Conservation (phyloP, 2,329 filamentous ascomycete genomes). For the Fusarium sp. region DNA sequence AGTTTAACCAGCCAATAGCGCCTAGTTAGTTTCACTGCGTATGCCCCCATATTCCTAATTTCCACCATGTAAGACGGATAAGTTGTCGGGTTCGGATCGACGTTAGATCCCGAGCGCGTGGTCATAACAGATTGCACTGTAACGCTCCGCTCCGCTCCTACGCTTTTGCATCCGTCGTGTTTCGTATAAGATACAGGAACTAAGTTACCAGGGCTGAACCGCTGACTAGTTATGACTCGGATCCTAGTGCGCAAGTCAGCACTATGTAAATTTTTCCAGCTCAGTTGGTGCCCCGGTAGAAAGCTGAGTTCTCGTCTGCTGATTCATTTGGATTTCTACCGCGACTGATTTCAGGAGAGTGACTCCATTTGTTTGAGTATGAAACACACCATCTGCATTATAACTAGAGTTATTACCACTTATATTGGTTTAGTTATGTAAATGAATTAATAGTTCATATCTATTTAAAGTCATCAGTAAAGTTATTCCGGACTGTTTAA, state of each 20-base stretch:
- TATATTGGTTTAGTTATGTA: no score
- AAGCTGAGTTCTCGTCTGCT: not conserved
- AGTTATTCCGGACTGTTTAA: no score
- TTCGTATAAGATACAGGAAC: no score
- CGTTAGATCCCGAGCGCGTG: conserved; percentile 29
- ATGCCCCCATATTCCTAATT: conserved; percentile 9
- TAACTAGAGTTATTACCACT: no score
- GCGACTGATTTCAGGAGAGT: no score
- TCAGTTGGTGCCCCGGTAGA: not conserved
- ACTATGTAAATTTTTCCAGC: not conserved
- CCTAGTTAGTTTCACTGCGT: conserved; percentile 13
- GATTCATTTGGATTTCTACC: no score
- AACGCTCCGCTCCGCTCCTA: not conserved
- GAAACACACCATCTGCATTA: no score
- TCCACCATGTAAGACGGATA: conserved; percentile 17
- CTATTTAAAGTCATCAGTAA: no score
- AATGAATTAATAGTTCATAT: no score
- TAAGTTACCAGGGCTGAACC: no score
- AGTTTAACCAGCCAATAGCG: conserved; percentile 32
- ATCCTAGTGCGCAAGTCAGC: not conserved
- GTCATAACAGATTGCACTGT: conserved; percentile 9
- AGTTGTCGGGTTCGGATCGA: conserved; percentile 38
- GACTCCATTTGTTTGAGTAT: not conserved
- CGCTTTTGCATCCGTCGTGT: no score
- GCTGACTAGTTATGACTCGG: no score